Percentiles rank a stretch among this genome's conserved stretches.
phyloP scores from a whole-genome alignment of 257 asterid genomes.

The Salvia splendens region DNA sequence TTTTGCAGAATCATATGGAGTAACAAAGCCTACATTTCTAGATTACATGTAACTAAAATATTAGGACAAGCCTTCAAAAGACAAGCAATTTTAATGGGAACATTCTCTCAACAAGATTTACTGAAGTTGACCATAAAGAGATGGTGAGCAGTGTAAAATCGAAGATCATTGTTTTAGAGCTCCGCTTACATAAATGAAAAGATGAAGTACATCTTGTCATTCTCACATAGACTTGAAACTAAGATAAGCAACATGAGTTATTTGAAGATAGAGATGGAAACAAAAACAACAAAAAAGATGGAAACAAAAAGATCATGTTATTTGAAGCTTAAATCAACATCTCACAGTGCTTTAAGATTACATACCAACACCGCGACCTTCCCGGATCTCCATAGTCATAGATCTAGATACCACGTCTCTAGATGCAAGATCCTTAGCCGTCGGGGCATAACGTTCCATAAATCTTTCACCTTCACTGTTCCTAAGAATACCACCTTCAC shows the following conservation, averaged over 20 bases:
- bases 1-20: conserved; percentile 16
- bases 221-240: conserved; percentile 3
- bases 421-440: conserved; percentile 99
- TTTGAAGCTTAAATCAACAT: conserved; percentile 19
- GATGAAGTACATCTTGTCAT: neutral
- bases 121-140: neutral
- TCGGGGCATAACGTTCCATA: conserved; percentile 99
- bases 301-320: conserved; percentile 6
- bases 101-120: conserved; percentile 1
- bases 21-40: conserved; percentile 1
- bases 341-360: conserved; percentile 1
- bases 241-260: conserved; percentile 4
- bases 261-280: conserved; percentile 10
- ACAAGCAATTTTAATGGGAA: neutral
- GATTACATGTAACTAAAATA: neutral
- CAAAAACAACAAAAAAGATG: conserved; percentile 4
- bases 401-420: conserved; percentile 98
- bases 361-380: conserved; percentile 99
- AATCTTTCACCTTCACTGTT: conserved; percentile 98
- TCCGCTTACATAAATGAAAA: conserved; percentile 5
- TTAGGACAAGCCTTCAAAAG: neutral
- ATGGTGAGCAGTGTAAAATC: neutral
- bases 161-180: neutral
- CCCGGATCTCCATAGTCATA: conserved; percentile 99
- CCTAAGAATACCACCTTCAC: conserved; percentile 98